A percentile compares a stretch with the other conserved stretches of the same genome.
Conservation (phyloP, 495 filamentous ascomycete genomes). For the Acidiella bohemica region DNA sequence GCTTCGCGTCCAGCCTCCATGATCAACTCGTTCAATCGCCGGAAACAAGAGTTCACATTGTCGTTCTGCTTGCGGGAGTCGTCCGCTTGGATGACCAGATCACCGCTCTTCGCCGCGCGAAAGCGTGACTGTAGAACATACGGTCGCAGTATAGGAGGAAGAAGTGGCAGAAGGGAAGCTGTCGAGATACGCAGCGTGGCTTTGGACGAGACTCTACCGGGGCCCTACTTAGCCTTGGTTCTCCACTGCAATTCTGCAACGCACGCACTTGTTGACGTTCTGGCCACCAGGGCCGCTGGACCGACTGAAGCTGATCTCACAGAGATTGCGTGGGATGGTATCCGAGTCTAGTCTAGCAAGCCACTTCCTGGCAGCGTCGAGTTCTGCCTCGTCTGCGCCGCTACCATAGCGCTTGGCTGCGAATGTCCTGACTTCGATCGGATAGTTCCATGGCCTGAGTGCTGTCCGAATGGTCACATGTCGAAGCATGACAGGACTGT, state of each 20-base stretch:
- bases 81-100: slow-evolving; percentile 55
- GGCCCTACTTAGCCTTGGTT: background rate
- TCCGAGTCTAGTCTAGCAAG: slow-evolving; percentile 46
- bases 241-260: background rate
- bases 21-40: slow-evolving; percentile 47
- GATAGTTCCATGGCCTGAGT: background rate
- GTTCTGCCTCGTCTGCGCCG: slow-evolving; percentile 36
- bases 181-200: slow-evolving; percentile 60
- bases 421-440: background rate
- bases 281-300: slow-evolving; percentile 92
- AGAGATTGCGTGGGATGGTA: slow-evolving; percentile 48
- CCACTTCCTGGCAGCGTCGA: slow-evolving; percentile 66
- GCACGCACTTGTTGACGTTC: slow-evolving; percentile 85
- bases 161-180: slow-evolving; percentile 39
- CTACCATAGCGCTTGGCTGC: background rate
- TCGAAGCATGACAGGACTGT: slow-evolving; percentile 4
- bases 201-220: slow-evolving; percentile 73
- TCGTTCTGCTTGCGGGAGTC: slow-evolving; percentile 48
- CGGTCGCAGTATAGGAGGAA: slow-evolving; percentile 57
- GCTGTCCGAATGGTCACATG: background rate
- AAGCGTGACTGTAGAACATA: slow-evolving; percentile 54
- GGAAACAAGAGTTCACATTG: slow-evolving; percentile 52
- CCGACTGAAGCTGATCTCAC: slow-evolving; percentile 60
- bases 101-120: slow-evolving; percentile 48
- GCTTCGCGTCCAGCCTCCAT: slow-evolving; percentile 36